Evolutionary conservation across 2,329 filamentous ascomycete species (phyloP).

Genomic region (Aspergillus japonicus): DNA sequence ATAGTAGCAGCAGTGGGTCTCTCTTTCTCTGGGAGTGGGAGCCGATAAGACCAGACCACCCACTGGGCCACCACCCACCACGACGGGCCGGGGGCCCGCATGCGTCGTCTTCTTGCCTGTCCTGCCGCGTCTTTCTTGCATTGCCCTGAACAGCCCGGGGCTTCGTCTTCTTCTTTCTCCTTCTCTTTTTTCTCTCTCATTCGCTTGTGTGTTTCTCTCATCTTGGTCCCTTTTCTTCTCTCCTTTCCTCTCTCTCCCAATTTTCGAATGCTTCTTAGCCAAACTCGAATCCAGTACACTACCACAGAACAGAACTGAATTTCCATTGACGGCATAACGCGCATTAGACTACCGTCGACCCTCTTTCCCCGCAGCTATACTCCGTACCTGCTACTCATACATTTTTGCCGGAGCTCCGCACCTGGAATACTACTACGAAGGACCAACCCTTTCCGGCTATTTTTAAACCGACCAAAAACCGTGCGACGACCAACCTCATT

Average conservation of each 20-base stretch:
- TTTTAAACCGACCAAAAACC: constrained; percentile 20
- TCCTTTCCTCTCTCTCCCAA: background rate
- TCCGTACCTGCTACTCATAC: background rate
- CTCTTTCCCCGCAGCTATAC: background rate
- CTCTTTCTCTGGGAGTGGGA: background rate
- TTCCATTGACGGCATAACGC: background rate
- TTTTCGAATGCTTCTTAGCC: background rate
- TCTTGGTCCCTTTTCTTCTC: constrained; percentile 3
- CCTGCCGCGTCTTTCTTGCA: background rate
- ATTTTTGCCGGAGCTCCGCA: background rate
- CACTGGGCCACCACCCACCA: too few relatives aligned
- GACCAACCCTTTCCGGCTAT: constrained; percentile 15
- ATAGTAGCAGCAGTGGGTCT: constrained; percentile 1
- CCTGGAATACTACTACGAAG: background rate
- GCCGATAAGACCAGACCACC: constrained; percentile 12
- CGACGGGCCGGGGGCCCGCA: constrained; percentile 23
- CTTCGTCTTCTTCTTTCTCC: constrained; percentile 9
- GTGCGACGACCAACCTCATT: constrained; percentile 15
- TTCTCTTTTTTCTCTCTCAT: constrained; percentile 15
- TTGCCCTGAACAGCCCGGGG: constrained; percentile 5
- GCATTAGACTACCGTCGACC: background rate
- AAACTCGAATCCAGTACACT: background rate
- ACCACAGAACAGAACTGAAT: background rate
- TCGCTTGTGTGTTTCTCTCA: constrained; percentile 8
- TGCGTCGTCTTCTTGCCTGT: constrained; percentile 6